Percentiles rank a stretch among this genome's conserved stretches.
Evolutionary conservation across 139 green algal species (phyloP).

Genomic region (Coccomyxa sp.): DNA sequence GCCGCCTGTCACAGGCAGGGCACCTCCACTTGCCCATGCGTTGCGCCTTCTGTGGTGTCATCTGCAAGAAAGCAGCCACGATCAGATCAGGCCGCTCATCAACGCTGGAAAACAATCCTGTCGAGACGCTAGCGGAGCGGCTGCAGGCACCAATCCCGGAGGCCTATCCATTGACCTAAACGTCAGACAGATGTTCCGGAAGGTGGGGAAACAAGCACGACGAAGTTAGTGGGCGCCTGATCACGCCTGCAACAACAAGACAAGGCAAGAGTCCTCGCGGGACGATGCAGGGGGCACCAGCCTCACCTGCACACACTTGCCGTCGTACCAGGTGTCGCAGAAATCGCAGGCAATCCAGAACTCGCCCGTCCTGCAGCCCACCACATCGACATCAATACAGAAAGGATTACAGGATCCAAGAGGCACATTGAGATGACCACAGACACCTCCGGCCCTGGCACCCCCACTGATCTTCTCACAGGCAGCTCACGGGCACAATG

Average conservation of each 20-base stretch:
- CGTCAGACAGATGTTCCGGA: not conserved
- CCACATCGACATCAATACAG: too few species aligned
- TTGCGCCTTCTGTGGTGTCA: conserved; percentile 66
- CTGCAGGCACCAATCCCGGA: not conserved
- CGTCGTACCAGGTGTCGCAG: conserved; percentile 73
- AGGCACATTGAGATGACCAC: not conserved
- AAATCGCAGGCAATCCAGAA: conserved; percentile 79
- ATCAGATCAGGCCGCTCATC: not conserved
- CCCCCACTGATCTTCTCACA: too few species aligned
- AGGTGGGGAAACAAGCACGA: not conserved
- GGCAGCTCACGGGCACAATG: too few species aligned
- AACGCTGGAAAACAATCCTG: too few species aligned
- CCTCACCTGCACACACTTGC: conserved; percentile 50
- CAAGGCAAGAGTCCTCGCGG: not conserved
- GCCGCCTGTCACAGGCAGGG: conserved; percentile 6
- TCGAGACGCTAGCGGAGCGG: not conserved
- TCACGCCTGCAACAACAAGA: not conserved
- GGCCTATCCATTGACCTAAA: not conserved
- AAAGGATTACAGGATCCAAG: not conserved
- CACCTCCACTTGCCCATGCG: conserved; percentile 59
- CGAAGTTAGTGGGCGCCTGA: not conserved
- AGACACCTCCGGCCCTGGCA: not conserved
- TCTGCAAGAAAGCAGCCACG: conserved; percentile 29
- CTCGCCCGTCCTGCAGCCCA: conserved; percentile 47
- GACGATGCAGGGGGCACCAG: not conserved